Conservation (phyloP, 495 filamentous ascomycete species). For the Staphylotrichum longicolle region DNA sequence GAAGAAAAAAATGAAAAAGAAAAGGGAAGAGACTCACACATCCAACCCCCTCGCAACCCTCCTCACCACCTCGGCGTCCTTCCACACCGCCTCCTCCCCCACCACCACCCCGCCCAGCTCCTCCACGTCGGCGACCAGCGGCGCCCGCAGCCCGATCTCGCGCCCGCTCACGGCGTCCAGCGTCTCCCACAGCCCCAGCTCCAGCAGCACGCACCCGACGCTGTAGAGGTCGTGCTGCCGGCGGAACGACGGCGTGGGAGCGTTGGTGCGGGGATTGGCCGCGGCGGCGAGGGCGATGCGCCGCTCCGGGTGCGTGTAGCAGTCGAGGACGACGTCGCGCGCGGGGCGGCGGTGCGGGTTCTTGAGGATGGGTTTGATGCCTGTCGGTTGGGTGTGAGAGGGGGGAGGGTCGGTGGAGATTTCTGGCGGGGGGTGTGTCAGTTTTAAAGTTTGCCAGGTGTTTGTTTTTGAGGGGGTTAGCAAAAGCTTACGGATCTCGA, state of each 20-base stretch:
- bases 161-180: slow-evolving; percentile 11
- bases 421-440: neutral
- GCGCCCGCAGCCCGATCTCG: slow-evolving; percentile 14
- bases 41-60: slow-evolving; percentile 17
- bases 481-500: neutral
- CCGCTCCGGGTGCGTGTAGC: slow-evolving; percentile 17
- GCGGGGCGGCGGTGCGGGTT: slow-evolving; percentile 2
- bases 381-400: neutral
- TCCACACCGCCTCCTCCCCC: slow-evolving; percentile 6
- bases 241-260: neutral
- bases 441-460: neutral
- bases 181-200: slow-evolving; percentile 23
- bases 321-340: slow-evolving; percentile 10
- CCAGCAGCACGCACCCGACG: slow-evolving; percentile 16
- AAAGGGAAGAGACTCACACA: slow-evolving; percentile 6
- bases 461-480: too few relatives aligned
- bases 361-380: slow-evolving; percentile 23
- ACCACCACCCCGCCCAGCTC: neutral
- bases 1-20: neutral
- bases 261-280: too few relatives aligned
- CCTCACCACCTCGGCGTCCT: slow-evolving; percentile 16
- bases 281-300: neutral
- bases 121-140: neutral
- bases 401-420: neutral
- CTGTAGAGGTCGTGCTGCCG: slow-evolving; percentile 13